Conservation (phyloP, 1,284 basidiomycete species). For the Jaminaea rosea region DNA sequence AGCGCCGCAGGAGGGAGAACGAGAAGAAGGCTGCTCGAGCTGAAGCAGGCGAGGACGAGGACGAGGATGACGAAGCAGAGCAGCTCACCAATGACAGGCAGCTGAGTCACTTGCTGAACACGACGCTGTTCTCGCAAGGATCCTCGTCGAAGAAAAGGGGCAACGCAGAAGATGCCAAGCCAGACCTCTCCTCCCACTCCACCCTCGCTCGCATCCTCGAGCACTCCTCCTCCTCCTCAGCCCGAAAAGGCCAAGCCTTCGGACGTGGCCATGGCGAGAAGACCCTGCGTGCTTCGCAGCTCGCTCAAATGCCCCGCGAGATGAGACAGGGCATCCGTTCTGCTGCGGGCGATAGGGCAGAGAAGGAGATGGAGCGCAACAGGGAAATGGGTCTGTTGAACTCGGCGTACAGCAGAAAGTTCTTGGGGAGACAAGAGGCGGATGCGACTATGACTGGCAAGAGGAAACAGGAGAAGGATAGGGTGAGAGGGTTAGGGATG, state of each 20-base stretch:
- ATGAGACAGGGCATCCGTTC: constrained; percentile 31
- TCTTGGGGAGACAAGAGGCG: background rate
- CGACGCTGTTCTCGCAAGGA: constrained; percentile 43
- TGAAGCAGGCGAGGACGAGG: constrained; percentile 9
- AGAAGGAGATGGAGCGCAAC: constrained; percentile 34
- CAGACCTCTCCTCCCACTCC: constrained; percentile 13
- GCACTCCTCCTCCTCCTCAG: constrained; percentile 5
- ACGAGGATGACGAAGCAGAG: constrained; percentile 31
- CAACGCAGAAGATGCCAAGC: background rate
- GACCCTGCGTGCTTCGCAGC: constrained; percentile 26
- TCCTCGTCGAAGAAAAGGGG: background rate
- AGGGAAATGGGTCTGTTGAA: constrained; percentile 43
- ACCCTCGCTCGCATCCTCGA: constrained; percentile 12
- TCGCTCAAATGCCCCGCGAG: constrained; percentile 31
- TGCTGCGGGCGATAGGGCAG: constrained; percentile 30
- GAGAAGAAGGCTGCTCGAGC: constrained; percentile 1
- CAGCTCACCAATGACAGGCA: constrained; percentile 37
- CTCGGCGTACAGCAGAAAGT: constrained; percentile 23
- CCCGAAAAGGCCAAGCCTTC: constrained; percentile 20
- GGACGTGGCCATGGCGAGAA: constrained; percentile 37
- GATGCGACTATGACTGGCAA: constrained; percentile 2
- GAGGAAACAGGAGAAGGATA: constrained; percentile 4
- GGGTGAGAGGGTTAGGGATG: constrained; percentile 27
- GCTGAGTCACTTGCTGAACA: constrained; percentile 37
- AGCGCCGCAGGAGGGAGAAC: background rate